A percentile compares a stretch with the other conserved stretches of the same genome.
These are phyloP conservation scores for Aspergillus haitiensis DNA, from an alignment of 495 filamentous ascomycete genomes.

Conservation along the genomic window DNA sequence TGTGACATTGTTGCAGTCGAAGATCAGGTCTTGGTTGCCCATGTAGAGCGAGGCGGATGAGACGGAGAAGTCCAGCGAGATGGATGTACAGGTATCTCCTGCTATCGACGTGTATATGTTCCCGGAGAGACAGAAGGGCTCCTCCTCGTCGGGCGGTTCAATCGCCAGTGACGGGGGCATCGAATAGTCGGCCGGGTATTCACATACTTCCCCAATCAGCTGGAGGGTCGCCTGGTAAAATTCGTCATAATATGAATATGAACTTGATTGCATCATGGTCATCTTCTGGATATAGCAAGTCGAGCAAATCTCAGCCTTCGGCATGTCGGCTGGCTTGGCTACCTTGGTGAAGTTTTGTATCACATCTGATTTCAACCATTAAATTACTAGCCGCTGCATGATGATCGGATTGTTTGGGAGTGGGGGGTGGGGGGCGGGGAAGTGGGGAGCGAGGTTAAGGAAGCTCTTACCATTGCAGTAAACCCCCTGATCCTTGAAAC, in stretches of 20 bases:
- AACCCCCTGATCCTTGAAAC: conserved; percentile 1
- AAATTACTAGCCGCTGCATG: too few relatives aligned
- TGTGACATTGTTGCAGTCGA: too few relatives aligned
- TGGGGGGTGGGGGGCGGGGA: too few relatives aligned
- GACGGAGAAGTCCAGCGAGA: conserved; percentile 25
- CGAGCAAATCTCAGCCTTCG: conserved; percentile 1
- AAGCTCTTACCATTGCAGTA: conserved; percentile 7
- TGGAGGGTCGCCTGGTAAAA: neutral
- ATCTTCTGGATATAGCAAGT: conserved; percentile 11
- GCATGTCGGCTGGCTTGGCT: neutral
- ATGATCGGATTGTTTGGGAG: too few relatives aligned
- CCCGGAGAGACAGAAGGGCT: neutral
- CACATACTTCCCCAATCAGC: neutral
- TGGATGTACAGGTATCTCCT: conserved; percentile 30
- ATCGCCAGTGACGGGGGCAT: neutral
- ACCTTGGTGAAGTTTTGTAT: neutral
- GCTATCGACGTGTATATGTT: conserved; percentile 1
- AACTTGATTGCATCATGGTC: conserved; percentile 1
- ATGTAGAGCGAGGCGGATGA: conserved; percentile 26
- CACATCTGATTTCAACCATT: neutral
- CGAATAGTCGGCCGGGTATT: neutral
- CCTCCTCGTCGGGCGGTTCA: neutral
- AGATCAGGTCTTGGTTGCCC: conserved; percentile 14
- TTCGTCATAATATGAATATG: conserved; percentile 8
- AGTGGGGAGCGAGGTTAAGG: too few relatives aligned